These are phyloP conservation scores for Inga leiocalycina DNA, from an alignment of 306 rosid genomes.

Conservation along the genomic window DNA sequence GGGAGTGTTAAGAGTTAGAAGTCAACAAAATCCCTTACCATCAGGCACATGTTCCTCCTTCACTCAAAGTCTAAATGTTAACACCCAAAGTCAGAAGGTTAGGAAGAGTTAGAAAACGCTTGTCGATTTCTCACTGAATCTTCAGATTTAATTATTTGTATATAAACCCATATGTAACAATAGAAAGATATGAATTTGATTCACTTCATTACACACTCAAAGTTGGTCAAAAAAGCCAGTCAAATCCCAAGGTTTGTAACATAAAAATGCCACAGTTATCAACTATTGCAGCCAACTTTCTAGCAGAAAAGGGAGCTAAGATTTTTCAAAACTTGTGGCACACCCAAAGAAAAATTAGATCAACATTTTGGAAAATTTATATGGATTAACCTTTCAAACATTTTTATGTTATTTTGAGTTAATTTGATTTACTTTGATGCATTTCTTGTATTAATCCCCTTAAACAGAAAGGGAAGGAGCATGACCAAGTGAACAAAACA, in stretches of 20 bases:
- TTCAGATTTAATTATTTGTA: too few species aligned
- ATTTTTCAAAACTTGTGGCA: background rate
- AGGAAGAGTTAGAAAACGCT: too few species aligned
- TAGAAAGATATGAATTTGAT: too few species aligned
- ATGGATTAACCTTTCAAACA: background rate
- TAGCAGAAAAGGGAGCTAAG: background rate
- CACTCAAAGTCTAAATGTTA: too few species aligned
- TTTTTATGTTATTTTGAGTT: background rate
- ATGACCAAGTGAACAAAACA: background rate
- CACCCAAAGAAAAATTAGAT: slow-evolving; percentile 2
- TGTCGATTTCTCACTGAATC: too few species aligned
- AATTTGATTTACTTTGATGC: slow-evolving; percentile 5
- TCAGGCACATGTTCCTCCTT: too few species aligned
- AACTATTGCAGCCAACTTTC: slow-evolving; percentile 10
- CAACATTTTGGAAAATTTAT: background rate
- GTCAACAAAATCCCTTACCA: too few species aligned
- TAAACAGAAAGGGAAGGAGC: background rate
- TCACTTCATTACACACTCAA: too few species aligned
- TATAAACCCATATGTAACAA: too few species aligned
- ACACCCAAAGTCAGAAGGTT: too few species aligned
- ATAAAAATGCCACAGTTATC: slow-evolving; percentile 6
- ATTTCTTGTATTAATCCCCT: background rate
- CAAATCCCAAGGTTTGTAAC: background rate
- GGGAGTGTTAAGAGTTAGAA: too few species aligned
- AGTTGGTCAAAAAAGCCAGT: slow-evolving; percentile 14